Conservation (phyloP, 306 rosid species). For the Abrus pulchellus region DNA sequence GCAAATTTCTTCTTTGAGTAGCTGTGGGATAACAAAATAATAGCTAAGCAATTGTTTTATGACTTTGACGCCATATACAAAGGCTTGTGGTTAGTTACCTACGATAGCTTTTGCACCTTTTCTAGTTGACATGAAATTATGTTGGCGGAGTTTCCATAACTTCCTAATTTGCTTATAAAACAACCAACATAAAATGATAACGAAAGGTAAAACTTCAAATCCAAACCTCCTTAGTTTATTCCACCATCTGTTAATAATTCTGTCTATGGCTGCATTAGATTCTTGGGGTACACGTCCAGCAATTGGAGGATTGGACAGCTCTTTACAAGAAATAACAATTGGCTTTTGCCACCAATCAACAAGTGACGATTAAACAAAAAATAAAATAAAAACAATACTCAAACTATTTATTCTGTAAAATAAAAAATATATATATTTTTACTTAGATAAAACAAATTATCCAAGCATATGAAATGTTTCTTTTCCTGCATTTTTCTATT, state of each 20-base stretch:
- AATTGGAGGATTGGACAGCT: neutral
- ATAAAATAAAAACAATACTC: no score
- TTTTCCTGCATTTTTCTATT: no score
- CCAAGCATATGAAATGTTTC: no score
- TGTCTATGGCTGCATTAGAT: neutral
- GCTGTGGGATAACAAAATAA: neutral
- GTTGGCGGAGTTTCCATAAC: conserved; percentile 7
- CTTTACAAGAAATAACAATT: neutral
- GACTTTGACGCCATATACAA: neutral
- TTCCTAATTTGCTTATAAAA: conserved; percentile 39
- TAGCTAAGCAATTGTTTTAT: conserved; percentile 21
- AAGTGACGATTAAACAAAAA: neutral
- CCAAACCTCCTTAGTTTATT: neutral
- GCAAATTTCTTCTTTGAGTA: neutral
- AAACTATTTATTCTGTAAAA: no score
- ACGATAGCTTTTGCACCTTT: neutral
- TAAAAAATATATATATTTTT: no score
- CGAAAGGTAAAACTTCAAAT: conserved; percentile 17
- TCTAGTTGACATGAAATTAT: neutral
- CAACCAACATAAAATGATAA: conserved; percentile 3
- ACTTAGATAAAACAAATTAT: no score
- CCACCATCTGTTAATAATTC: conserved; percentile 14
- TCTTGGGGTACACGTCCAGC: conserved; percentile 8
- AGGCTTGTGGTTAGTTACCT: conserved; percentile 17
- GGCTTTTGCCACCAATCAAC: neutral